Conservation (phyloP, 2,329 filamentous ascomycete species). For the Ascochyta fabae region DNA sequence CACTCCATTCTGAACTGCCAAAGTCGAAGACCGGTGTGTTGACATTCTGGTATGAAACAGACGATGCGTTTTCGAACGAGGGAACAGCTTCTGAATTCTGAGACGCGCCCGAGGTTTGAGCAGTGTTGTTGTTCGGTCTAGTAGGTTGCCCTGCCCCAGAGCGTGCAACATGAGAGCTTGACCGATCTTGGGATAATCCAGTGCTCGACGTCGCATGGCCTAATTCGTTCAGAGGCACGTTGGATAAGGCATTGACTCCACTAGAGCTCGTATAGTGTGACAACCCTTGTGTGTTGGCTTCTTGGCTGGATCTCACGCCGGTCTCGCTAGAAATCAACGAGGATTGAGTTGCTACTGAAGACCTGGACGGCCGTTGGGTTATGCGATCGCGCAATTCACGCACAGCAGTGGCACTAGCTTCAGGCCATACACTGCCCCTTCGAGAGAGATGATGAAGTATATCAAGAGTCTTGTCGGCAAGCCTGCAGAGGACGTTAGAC, state of each 20-base stretch:
- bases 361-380: conserved; percentile 6
- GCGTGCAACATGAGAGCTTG: neutral
- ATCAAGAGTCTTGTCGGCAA: conserved; percentile 32
- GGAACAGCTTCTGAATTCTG: neutral
- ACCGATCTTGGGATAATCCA: neutral
- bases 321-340: neutral
- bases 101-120: neutral
- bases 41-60: neutral
- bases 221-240: neutral
- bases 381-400: conserved; percentile 30
- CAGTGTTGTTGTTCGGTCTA: neutral
- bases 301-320: neutral
- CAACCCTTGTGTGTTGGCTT: too few relatives aligned
- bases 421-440: conserved; percentile 39
- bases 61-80: neutral
- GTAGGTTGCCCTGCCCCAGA: neutral
- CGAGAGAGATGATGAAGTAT: conserved; percentile 36
- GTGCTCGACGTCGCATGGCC: neutral
- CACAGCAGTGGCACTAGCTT: conserved; percentile 39
- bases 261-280: conserved; percentile 6
- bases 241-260: neutral
- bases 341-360: neutral
- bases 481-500: conserved; percentile 16
- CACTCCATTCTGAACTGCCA: conserved; percentile 18
- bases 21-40: conserved; percentile 6